Evolutionary conservation across 2,329 filamentous ascomycete genomes (phyloP).

Genomic region (Hymenoscyphus scutula): DNA sequence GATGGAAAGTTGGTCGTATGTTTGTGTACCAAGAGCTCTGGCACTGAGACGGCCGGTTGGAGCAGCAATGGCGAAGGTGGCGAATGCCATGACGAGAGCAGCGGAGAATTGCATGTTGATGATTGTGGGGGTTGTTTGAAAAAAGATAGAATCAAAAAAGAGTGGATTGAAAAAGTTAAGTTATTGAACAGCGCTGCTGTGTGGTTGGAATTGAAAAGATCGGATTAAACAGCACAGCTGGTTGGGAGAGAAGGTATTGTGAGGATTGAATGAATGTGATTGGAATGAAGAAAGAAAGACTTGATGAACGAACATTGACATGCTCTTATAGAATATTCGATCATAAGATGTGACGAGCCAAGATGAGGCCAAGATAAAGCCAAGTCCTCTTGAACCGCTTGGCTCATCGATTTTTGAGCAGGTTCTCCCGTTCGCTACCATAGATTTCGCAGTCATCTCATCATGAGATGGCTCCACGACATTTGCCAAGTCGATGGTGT

Average conservation of each 20-base stretch:
- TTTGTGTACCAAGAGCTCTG: constrained; percentile 6
- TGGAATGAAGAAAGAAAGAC: constrained; percentile 3
- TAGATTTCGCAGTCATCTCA: not conserved
- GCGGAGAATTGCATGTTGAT: constrained; percentile 15
- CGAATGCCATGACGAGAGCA: constrained; percentile 7
- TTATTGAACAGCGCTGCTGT: constrained; percentile 12
- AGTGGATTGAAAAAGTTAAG: not conserved
- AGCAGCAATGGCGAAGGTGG: constrained; percentile 8
- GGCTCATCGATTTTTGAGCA: not conserved
- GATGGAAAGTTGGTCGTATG: constrained; percentile 43
- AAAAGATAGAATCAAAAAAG: no score
- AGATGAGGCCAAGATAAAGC: constrained; percentile 1
- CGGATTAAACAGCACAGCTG: constrained; percentile 11
- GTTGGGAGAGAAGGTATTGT: constrained; percentile 4
- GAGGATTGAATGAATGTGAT: not conserved
- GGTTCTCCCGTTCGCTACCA: not conserved
- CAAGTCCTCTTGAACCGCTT: not conserved
- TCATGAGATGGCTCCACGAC: not conserved
- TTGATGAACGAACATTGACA: not conserved
- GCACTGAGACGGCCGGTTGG: not conserved
- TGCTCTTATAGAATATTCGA: not conserved
- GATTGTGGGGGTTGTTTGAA: not conserved
- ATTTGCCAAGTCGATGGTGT: not conserved
- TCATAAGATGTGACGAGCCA: not conserved
- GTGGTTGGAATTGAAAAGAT: constrained; percentile 6